Percentiles rank a stretch among this genome's conserved stretches.
Evolutionary conservation across 2,329 filamentous ascomycete species (phyloP).

Genomic region (Exserohilum turcica): DNA sequence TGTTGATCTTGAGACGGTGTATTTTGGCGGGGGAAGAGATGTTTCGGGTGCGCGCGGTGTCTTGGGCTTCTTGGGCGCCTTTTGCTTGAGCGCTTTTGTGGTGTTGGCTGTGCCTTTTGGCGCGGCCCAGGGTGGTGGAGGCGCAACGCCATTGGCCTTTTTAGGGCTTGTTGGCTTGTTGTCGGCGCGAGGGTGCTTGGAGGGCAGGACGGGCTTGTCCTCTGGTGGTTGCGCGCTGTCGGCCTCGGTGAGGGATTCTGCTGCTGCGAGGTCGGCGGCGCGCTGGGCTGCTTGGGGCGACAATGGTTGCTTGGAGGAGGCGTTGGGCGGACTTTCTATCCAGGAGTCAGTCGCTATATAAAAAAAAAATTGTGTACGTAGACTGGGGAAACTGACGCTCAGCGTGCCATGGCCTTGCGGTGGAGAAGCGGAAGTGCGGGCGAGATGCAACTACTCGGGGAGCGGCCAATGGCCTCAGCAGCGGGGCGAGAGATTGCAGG

Average conservation of each 20-base stretch:
- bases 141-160: conserved; percentile 2
- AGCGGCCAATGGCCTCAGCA: conserved; percentile 49
- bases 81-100: conserved; percentile 14
- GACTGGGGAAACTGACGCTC: conserved; percentile 29
- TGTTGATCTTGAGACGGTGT: conserved; percentile 73
- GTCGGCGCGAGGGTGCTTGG: conserved; percentile 15
- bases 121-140: not conserved
- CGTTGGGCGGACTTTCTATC: conserved; percentile 23
- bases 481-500: conserved; percentile 43
- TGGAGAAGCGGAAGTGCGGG: conserved; percentile 51
- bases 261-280: conserved; percentile 40
- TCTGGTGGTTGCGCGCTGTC: conserved; percentile 38
- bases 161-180: conserved; percentile 4
- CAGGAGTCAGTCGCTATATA: conserved; percentile 3
- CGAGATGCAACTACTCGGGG: conserved; percentile 45
- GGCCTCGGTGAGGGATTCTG: conserved; percentile 42
- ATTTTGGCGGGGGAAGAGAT: conserved; percentile 53
- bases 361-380: not conserved
- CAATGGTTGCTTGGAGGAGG: conserved; percentile 37
- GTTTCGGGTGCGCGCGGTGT: conserved; percentile 6
- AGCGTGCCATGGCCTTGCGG: conserved; percentile 32
- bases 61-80: conserved; percentile 7
- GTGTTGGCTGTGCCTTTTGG: conserved; percentile 7
- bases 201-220: conserved; percentile 30
- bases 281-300: conserved; percentile 37